These are phyloP conservation scores for Claviceps africana DNA, from an alignment of 2,329 filamentous ascomycete genomes.

Conservation along the genomic window DNA sequence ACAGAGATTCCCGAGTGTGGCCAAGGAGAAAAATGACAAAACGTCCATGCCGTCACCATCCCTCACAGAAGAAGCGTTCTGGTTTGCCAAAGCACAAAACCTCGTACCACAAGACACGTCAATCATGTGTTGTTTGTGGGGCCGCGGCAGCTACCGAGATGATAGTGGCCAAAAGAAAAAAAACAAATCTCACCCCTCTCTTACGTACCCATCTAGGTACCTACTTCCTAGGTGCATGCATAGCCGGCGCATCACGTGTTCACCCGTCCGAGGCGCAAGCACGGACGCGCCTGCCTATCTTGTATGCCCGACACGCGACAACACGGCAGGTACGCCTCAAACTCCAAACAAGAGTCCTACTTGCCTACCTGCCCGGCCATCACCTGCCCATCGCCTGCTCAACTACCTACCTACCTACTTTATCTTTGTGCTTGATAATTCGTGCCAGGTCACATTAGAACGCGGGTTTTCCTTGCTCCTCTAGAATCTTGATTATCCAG, in stretches of 20 bases:
- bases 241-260: constrained; percentile 6
- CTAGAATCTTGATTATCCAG: background rate
- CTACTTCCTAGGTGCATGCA: too few relatives aligned
- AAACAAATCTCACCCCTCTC: background rate
- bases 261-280: constrained; percentile 4
- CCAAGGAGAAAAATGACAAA: too few relatives aligned
- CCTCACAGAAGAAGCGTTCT: too few relatives aligned
- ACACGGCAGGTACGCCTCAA: background rate
- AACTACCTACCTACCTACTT: background rate
- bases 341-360: background rate
- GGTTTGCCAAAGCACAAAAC: too few relatives aligned
- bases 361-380: too few relatives aligned
- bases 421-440: background rate
- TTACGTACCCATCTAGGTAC: too few relatives aligned
- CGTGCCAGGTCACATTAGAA: background rate
- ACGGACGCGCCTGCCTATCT: constrained; percentile 3
- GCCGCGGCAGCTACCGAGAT: background rate
- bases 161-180: background rate
- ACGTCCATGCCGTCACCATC: too few relatives aligned
- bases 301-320: background rate
- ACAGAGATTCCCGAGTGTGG: too few relatives aligned
- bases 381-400: too few relatives aligned
- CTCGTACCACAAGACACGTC: too few relatives aligned
- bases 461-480: background rate
- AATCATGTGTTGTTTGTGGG: background rate